A percentile compares a stretch with the other conserved stretches of the same genome.
Evolutionary conservation across 441 rosid species (phyloP).

Genomic region (Cnidoscolus chayamansa): DNA sequence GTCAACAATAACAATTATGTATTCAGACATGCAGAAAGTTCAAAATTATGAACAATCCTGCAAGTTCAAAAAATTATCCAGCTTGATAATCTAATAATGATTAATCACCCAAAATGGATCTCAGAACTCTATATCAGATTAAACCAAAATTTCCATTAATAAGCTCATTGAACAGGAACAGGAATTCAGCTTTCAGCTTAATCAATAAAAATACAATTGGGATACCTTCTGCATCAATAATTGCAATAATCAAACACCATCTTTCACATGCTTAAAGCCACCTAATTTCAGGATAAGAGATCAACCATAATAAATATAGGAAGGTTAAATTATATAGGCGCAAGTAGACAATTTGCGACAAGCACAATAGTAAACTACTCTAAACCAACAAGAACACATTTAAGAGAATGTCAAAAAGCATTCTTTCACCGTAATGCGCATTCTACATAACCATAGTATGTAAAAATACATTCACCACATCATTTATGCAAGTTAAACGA

Average conservation of each 20-base stretch:
- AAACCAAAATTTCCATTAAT: neutral
- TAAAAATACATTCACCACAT: neutral
- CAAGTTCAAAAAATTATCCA: neutral
- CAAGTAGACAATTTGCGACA: neutral
- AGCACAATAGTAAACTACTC: neutral
- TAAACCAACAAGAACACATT: neutral
- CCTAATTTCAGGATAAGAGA: neutral
- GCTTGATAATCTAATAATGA: neutral
- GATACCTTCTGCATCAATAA: neutral
- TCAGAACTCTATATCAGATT: neutral
- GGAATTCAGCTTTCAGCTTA: neutral
- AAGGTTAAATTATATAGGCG: neutral
- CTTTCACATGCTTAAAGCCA: neutral
- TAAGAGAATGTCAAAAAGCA: neutral
- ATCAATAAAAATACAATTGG: neutral
- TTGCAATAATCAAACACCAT: slow-evolving; percentile 4
- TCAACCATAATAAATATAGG: neutral
- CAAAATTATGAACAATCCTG: neutral
- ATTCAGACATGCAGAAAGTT: neutral
- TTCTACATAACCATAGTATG: neutral
- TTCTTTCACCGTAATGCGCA: neutral
- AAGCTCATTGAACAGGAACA: neutral
- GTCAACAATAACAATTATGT: neutral
- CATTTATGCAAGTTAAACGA: neutral
- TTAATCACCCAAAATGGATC: neutral